Evolutionary conservation across 805 yeast genomes (phyloP).

Genomic region (Saccharomycopsis javanensis): DNA sequence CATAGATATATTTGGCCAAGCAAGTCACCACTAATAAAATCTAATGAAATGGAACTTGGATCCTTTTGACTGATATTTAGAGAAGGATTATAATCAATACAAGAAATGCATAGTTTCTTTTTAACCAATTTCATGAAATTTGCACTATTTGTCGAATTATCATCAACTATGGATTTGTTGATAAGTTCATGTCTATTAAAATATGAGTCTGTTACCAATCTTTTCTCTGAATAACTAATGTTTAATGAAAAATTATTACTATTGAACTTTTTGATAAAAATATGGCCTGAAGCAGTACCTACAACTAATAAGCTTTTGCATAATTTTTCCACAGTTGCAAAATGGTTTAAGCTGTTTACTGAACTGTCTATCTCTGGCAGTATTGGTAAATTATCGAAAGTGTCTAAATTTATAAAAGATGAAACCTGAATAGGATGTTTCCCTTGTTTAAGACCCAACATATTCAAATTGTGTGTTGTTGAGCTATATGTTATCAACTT

Average conservation of each 20-base stretch:
- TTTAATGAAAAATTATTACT: not conserved
- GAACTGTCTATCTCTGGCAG: not conserved
- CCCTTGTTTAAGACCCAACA: conserved; percentile 15
- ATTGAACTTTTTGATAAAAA: conserved; percentile 9
- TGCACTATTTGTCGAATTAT: not conserved
- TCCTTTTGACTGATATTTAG: not conserved
- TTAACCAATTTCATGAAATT: not conserved
- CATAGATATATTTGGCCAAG: conserved; percentile 13
- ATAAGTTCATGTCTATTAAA: not conserved
- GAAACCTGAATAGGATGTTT: conserved; percentile 6
- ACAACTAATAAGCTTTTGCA: conserved; percentile 6
- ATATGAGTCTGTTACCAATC: not conserved
- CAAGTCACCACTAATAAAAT: conserved; percentile 16
- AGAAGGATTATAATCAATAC: not conserved
- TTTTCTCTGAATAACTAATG: not conserved
- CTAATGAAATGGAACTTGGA: conserved; percentile 3
- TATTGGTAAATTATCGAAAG: not conserved
- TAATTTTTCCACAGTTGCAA: not conserved
- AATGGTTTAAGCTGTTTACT: not conserved
- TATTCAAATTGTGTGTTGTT: conserved; percentile 5
- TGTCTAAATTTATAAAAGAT: not conserved
- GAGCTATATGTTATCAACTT: conserved; percentile 8
- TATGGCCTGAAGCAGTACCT: conserved; percentile 11
- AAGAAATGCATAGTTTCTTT: conserved; percentile 8
- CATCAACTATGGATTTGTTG: not conserved